These are phyloP conservation scores for Colletotrichum caudatum DNA, from an alignment of 2,329 filamentous ascomycete species.

Conservation along the genomic window DNA sequence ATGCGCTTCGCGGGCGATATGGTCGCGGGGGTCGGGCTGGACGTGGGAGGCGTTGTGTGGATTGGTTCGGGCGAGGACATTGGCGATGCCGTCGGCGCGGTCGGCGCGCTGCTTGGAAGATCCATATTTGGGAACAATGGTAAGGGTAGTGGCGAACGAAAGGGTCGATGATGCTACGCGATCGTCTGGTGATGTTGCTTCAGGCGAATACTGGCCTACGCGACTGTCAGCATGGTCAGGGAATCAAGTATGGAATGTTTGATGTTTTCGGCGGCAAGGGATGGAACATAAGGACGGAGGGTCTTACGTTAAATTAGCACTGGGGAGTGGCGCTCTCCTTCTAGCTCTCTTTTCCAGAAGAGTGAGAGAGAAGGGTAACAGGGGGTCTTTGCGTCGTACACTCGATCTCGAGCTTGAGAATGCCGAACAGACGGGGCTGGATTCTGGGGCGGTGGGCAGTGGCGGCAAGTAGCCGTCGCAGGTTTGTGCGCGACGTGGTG, in stretches of 20 bases:
- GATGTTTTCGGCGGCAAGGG: background rate
- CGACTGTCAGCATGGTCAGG: slow-evolving; percentile 21
- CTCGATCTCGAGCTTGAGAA: background rate
- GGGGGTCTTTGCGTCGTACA: slow-evolving; percentile 5
- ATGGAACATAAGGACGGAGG: slow-evolving; percentile 4
- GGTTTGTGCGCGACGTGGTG: slow-evolving; percentile 10
- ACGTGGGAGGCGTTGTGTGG: slow-evolving; percentile 29
- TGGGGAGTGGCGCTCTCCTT: slow-evolving; percentile 38
- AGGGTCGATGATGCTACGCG: slow-evolving; percentile 48
- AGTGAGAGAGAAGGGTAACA: background rate
- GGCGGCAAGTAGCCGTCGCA: slow-evolving; percentile 7
- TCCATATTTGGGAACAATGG: slow-evolving; percentile 17
- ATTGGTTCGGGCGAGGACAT: slow-evolving; percentile 34
- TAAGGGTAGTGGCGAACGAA: slow-evolving; percentile 6
- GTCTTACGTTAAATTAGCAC: slow-evolving; percentile 50
- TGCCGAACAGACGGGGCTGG: slow-evolving; percentile 12
- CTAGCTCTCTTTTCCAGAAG: slow-evolving; percentile 8
- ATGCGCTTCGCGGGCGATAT: slow-evolving; percentile 42
- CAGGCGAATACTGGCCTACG: slow-evolving; percentile 43
- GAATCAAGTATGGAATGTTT: background rate
- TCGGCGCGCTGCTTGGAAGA: slow-evolving; percentile 34
- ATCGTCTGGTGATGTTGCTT: slow-evolving; percentile 47
- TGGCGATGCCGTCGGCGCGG: slow-evolving; percentile 28
- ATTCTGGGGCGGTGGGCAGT: background rate
- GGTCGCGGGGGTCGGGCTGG: slow-evolving; percentile 14